Conservation (phyloP, 2,329 filamentous ascomycete genomes). For the Verruconis gallopava region DNA sequence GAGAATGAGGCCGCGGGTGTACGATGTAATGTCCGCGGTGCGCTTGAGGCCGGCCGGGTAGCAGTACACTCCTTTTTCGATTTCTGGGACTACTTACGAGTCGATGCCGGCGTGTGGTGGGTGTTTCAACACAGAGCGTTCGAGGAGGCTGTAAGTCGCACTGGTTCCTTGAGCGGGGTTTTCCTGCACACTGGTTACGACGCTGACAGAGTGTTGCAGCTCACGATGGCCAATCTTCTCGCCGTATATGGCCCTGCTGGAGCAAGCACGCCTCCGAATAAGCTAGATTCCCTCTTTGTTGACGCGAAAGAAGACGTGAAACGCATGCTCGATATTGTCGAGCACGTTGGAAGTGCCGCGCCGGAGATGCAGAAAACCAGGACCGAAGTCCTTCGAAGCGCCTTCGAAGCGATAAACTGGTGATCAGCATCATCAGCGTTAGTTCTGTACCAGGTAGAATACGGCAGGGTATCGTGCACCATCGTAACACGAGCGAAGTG, state of each 20-base stretch:
- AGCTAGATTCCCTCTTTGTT: conserved; percentile 12
- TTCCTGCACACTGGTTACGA: too few species aligned
- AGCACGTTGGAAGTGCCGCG: conserved; percentile 28
- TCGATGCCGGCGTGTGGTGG: conserved; percentile 71
- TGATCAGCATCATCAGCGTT: too few species aligned
- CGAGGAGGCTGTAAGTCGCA: conserved; percentile 55
- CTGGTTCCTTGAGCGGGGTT: not conserved
- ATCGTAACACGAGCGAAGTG: too few species aligned
- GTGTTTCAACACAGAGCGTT: conserved; percentile 73
- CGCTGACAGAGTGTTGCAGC: conserved; percentile 15
- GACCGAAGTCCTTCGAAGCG: conserved; percentile 32
- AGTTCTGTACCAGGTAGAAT: too few species aligned
- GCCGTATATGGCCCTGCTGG: conserved; percentile 11
- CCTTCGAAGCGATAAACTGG: conserved; percentile 27
- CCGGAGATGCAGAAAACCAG: conserved; percentile 36
- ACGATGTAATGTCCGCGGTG: conserved; percentile 48
- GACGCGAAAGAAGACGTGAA: conserved; percentile 30
- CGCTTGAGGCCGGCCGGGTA: conserved; percentile 62
- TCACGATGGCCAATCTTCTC: conserved; percentile 27
- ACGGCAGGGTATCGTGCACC: too few species aligned
- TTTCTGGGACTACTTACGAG: conserved; percentile 53
- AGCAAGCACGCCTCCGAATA: too few species aligned
- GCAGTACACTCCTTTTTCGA: conserved; percentile 65
- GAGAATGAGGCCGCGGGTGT: conserved; percentile 46
- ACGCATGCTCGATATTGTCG: conserved; percentile 33